A percentile compares a stretch with the other conserved stretches of the same genome.
These are phyloP conservation scores for Thelephora ganbajun DNA, from an alignment of 768 basidiomycete genomes.

Conservation along the genomic window DNA sequence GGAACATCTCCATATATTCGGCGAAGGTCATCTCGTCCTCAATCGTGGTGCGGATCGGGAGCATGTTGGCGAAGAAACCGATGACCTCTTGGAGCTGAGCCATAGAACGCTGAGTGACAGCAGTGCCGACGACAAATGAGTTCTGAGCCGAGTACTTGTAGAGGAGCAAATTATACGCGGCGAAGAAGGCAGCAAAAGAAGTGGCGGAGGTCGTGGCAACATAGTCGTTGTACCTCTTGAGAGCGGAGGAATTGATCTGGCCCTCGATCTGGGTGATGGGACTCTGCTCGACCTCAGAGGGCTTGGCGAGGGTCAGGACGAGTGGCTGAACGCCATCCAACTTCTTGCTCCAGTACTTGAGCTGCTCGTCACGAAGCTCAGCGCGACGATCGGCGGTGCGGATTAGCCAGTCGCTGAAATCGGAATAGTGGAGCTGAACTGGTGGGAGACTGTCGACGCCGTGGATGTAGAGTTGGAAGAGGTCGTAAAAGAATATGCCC, in stretches of 20 bases:
- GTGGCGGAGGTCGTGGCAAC: constrained; percentile 11
- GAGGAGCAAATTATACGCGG: constrained; percentile 19
- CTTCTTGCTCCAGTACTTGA: too few species aligned
- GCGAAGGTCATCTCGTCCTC: constrained; percentile 14
- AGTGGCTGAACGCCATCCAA: constrained; percentile 8
- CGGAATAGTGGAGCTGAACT: constrained; percentile 7
- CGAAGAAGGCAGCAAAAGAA: constrained; percentile 18
- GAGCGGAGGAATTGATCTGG: constrained; percentile 7
- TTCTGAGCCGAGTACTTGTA: constrained; percentile 19
- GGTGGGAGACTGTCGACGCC: constrained; percentile 14
- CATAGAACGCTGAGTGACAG: constrained; percentile 18
- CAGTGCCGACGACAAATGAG: constrained; percentile 16
- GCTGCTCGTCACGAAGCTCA: constrained; percentile 14
- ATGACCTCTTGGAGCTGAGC: constrained; percentile 15
- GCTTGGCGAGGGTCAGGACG: too few species aligned
- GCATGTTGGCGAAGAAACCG: constrained; percentile 19
- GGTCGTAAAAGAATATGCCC: constrained; percentile 17
- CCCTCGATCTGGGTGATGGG: constrained; percentile 16
- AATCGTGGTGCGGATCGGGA: constrained; percentile 16
- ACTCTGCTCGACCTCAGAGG: constrained; percentile 14
- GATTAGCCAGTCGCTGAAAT: constrained; percentile 14
- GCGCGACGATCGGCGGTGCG: constrained; percentile 16
- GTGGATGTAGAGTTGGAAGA: constrained; percentile 16
- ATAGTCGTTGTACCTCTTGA: constrained; percentile 11
- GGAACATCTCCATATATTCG: constrained; percentile 14